Base-by-base conservation (phyloP, 805 yeast genomes). In the Barnettozyma sucrosica region DNA sequence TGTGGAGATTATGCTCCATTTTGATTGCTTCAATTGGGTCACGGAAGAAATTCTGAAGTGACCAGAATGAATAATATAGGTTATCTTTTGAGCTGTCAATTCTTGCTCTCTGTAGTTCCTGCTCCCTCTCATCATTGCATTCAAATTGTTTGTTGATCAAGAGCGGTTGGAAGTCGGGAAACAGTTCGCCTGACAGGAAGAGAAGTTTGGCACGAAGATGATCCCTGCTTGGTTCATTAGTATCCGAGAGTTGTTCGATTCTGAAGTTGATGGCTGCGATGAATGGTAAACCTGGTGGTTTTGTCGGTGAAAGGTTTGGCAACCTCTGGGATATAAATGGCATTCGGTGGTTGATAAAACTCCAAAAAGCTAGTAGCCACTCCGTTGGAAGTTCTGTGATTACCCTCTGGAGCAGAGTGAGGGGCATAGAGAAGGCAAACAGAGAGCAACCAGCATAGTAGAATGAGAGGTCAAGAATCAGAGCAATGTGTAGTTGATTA, bases 351-450 rank as follows among this genome's bases (percentile, higher is more conserved):
- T 56, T 49, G n/a, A 60, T 46, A 36, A 36, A 59, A 0, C 54
- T 38, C 61, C 60, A 59, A 30, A 60, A 58, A 10, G 37, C 36
- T 9, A 60, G 32, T 2, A 59, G 43, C 55, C 55, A 50, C 7
- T 50, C 49, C 2, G 46, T 46, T 3, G 55, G 32, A 2, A 49
- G 30, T 13, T 45, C 52, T 3, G 26, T 46, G 13, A 60, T 28
- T 4, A 54, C 20, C 1, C 24, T 19, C 3, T 36, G 32, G 5
- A 53, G 14, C 16, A 59, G 30, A 25, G 50, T 33, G 18, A 53
- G 44, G 4, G 56, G 53, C 26, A 55, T 16, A 37, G 58, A 56
- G 20, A 36, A 32, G 11, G 40, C 44, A 11, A 53, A 44, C 3
- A 36, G 34, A 1, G 45, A 46, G 4, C 30, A 10, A 28, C 48